Evolutionary conservation across 495 filamentous ascomycete species (phyloP), one percentile per base, ranked within the genome.

Genomic region (Daldinia decipiens): DNA sequence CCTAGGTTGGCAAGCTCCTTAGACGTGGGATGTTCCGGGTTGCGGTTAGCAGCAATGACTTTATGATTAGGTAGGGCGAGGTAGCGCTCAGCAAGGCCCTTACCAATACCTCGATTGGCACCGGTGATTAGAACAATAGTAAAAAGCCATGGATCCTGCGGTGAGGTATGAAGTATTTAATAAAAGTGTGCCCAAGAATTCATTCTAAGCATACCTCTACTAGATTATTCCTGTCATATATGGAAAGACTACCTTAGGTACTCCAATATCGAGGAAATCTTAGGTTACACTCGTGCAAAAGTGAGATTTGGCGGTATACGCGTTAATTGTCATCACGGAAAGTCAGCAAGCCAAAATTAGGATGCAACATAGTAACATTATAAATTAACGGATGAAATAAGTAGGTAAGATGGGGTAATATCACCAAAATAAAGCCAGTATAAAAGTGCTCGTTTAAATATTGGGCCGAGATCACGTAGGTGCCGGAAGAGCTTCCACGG

Each of bases 1-100:
- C n/a, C n/a, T 38, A 57, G 31, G 9, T 26, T 57, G 11, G 19
- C 9, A 0, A 57, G 19, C 15, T 24, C 31, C 54, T 57, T 57
- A 7, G 54, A 57, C 32, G 31, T 38, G 6, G 54, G 31, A 29
- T 70, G 39, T 7, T 45, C 52, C 1, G 78, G 76, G 57, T 79
- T 55, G 27, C 79, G 79, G 62, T 71, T 67, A 11, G 75, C 74
- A 19, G 79, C 79, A 34, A 81, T 77, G 65, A 80, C 76, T 58
- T 60, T 72, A 57, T 79, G 62, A 45, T 76, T 60, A 26, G 76
- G 76, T 13, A 40, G 38, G 13, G 67, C 68, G 6, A 79, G 76
- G 43, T 68, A 79, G 5, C 45, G 67, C 40, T 67, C 50, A 13
- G 72, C 59, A 19, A 79, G 64, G 0, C 61, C 73, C 32, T 66